These are phyloP conservation scores for Mortierella sp. DNA, from an alignment of 371 early-diverging fungal genomes.

Conservation along the genomic window DNA sequence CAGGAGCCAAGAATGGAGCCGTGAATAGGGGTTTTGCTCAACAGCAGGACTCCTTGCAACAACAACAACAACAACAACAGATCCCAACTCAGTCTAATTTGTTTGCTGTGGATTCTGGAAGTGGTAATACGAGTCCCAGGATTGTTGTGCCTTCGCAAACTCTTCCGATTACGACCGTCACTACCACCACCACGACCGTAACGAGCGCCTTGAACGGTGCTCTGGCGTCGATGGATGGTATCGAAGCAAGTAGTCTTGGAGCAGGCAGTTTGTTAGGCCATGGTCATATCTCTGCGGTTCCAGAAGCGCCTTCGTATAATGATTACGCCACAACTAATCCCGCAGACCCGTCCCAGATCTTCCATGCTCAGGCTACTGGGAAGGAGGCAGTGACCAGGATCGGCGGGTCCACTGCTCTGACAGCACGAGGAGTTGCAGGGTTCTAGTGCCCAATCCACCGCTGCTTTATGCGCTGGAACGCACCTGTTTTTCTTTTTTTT, in stretches of 20 bases:
- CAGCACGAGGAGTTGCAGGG: no score
- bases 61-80: slow-evolving; percentile 6
- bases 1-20: slow-evolving; percentile 14
- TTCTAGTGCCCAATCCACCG: no score
- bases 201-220: background rate
- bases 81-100: background rate
- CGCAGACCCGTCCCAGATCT: no score
- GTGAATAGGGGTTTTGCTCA: no score
- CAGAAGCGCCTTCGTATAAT: slow-evolving; percentile 13
- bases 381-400: no score
- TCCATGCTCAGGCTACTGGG: no score
- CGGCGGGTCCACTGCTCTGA: no score
- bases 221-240: slow-evolving; percentile 20
- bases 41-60: background rate
- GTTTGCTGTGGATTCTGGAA: background rate
- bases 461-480: no score
- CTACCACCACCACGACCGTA: background rate
- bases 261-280: slow-evolving; percentile 9
- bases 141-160: background rate
- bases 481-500: no score
- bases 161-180: background rate
- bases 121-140: background rate
- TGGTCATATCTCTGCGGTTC: slow-evolving; percentile 23
- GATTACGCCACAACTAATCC: no score
- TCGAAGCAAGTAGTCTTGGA: slow-evolving; percentile 25